phyloP scores from a whole-genome alignment of 179 eudicot species.

The Vitellaria paradoxa region DNA sequence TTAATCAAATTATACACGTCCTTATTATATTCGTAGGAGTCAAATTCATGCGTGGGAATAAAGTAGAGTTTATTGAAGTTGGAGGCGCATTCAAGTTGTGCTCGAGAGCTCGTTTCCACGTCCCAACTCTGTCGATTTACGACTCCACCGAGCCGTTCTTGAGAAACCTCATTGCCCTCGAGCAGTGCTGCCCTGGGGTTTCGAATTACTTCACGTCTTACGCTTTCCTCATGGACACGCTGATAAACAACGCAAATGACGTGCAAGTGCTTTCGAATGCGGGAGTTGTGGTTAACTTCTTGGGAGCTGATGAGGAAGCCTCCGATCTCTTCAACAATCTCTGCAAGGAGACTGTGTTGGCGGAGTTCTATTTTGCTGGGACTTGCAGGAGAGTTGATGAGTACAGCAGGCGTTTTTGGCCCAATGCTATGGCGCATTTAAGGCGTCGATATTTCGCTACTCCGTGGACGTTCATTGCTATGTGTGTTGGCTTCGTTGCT shows the following conservation, averaged over 20 bases:
- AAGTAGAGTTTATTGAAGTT: background rate
- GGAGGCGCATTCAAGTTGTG: background rate
- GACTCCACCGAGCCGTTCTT: background rate
- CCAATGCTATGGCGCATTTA: background rate
- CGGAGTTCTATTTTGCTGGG: background rate
- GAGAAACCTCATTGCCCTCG: background rate
- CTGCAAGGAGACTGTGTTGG: background rate
- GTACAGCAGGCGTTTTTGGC: background rate
- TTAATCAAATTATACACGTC: too few species aligned
- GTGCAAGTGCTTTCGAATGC: background rate
- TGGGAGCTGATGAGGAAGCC: background rate
- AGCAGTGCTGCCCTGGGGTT: background rate
- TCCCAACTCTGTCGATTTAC: background rate
- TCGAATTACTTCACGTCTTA: background rate
- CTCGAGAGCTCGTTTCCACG: background rate
- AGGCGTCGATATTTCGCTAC: background rate
- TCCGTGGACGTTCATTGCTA: background rate
- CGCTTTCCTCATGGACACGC: slow-evolving; percentile 2
- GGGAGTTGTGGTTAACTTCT: background rate
- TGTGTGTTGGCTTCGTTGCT: background rate
- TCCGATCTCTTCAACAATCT: background rate
- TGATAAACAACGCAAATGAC: background rate
- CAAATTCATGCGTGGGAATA: background rate
- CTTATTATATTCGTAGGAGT: too few species aligned
- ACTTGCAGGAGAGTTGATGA: background rate